Base-by-base conservation (phyloP, 495 filamentous ascomycete genomes). In the Penicillium tannophilum region DNA sequence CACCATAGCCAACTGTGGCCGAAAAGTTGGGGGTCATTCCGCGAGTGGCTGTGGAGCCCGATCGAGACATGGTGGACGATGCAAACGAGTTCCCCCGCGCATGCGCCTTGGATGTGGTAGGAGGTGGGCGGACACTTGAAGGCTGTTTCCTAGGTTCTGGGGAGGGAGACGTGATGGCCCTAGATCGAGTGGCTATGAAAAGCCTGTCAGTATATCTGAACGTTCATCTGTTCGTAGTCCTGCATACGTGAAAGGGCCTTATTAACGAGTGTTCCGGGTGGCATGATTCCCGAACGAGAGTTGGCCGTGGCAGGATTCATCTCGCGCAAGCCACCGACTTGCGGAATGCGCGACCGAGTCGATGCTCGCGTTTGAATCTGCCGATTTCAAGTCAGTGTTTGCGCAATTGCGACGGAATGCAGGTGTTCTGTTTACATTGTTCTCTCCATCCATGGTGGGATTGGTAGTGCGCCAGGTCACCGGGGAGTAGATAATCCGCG, bases 261-360 rank as follows among this genome's bases (percentile, higher is more conserved):
- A 49, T 67, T 73, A n/a, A 73, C 71, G 43, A 76, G 73, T 16
- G 71, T 66, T 17, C 79, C 75, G 65, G 86, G 83, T 39, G 79
- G 76, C 56, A 79, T 72, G 31, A 79, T 69, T 26, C 71, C 70
- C 12, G 84, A 81, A 59, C 90, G 86, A 57, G 84, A 77, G 74
- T 94, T 94, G 60, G 77, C 85, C 54, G 86, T 79, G 4, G 90
- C 89, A 4, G 85, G 79, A 55, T 84, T 83, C 70, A 87, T 82
- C 58, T 89, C 86, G 46, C 64, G 66, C 6, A 88, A 62, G 12
- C 73, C 71, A 9, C 73, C 71, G 8, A 48, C 62, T 47, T 66
- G 65, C 8, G 73, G 76, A n/a, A 77, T 69, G 55, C 73, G 73
- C 43, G 63, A 68, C n/a, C 72, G 69, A 56, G 67, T 64, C 14